A percentile compares a stretch with the other conserved stretches of the same genome.
phyloP scores from a whole-genome alignment of 2,329 filamentous ascomycete genomes.

The Fusarium sp. region DNA sequence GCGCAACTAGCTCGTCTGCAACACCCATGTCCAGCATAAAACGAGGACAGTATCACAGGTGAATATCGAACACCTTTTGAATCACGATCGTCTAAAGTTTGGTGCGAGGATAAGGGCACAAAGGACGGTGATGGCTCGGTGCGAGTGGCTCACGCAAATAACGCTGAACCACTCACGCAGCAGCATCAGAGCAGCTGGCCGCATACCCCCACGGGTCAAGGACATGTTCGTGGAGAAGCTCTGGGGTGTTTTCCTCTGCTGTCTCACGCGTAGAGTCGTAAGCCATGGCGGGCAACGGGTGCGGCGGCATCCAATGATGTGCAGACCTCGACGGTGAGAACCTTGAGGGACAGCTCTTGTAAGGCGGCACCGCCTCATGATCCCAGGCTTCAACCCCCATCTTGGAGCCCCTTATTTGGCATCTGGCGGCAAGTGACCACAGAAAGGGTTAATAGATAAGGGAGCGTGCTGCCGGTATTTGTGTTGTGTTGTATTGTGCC shows the following conservation, averaged over 20 bases:
- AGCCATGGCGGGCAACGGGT: slow-evolving; percentile 29
- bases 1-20: slow-evolving; percentile 2
- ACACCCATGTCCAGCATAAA: neutral
- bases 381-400: slow-evolving; percentile 27
- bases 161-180: neutral
- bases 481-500: neutral
- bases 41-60: neutral
- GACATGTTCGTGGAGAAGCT: slow-evolving; percentile 9
- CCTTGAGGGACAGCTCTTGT: slow-evolving; percentile 42
- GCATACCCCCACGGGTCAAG: slow-evolving; percentile 1
- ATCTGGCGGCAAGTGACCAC: neutral
- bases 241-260: neutral
- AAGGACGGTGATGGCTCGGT: neutral
- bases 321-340: slow-evolving; percentile 38
- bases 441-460: neutral
- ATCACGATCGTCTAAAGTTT: neutral
- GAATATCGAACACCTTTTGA: neutral
- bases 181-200: neutral
- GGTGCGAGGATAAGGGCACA: neutral
- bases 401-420: neutral
- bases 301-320: slow-evolving; percentile 34
- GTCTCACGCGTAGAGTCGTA: slow-evolving; percentile 28
- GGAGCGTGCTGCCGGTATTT: neutral
- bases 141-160: neutral
- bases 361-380: slow-evolving; percentile 28